These are phyloP conservation scores for Akebia trifoliata DNA, from an alignment of 164 flowering plant genomes.

Conservation along the genomic window DNA sequence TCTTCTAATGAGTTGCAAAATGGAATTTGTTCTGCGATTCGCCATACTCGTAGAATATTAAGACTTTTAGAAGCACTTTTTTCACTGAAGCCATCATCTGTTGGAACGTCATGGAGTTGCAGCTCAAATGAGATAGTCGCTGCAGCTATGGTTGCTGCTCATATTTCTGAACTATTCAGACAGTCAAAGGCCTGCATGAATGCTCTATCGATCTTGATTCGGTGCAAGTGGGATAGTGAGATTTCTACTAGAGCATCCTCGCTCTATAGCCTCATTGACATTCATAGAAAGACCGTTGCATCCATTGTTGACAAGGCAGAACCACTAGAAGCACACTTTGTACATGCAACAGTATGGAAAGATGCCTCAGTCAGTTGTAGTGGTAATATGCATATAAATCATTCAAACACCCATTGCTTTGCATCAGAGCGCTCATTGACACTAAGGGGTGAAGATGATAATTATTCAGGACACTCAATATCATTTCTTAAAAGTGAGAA, in stretches of 20 bases:
- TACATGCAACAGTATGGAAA: slow-evolving; percentile 49
- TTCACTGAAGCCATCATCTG: slow-evolving; percentile 80
- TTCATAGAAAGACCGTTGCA: slow-evolving; percentile 85
- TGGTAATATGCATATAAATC: slow-evolving; percentile 30
- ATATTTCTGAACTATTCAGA: slow-evolving; percentile 82
- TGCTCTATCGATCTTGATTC: slow-evolving; percentile 70
- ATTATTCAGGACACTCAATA: slow-evolving; percentile 24
- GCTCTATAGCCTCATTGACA: slow-evolving; percentile 78
- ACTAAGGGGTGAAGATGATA: slow-evolving; percentile 14
- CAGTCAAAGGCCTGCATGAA: slow-evolving; percentile 88
- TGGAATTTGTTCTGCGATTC: slow-evolving; percentile 63
- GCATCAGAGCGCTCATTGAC: slow-evolving; percentile 30
- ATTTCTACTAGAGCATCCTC: slow-evolving; percentile 77
- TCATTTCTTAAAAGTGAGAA: slow-evolving; percentile 28
- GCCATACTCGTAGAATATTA: slow-evolving; percentile 75
- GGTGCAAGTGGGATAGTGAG: slow-evolving; percentile 89
- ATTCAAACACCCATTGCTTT: slow-evolving; percentile 24
- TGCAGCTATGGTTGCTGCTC: slow-evolving; percentile 99
- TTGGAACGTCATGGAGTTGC: slow-evolving; percentile 90
- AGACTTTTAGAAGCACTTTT: slow-evolving; percentile 86
- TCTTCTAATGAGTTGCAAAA: slow-evolving; percentile 39
- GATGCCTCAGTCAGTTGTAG: slow-evolving; percentile 28
- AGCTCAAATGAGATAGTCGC: slow-evolving; percentile 96
- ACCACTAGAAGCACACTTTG: slow-evolving; percentile 71
- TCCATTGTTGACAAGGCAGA: slow-evolving; percentile 88